Base-by-base conservation (phyloP, 129 eudicot species). In the Cynara cardunculus region DNA sequence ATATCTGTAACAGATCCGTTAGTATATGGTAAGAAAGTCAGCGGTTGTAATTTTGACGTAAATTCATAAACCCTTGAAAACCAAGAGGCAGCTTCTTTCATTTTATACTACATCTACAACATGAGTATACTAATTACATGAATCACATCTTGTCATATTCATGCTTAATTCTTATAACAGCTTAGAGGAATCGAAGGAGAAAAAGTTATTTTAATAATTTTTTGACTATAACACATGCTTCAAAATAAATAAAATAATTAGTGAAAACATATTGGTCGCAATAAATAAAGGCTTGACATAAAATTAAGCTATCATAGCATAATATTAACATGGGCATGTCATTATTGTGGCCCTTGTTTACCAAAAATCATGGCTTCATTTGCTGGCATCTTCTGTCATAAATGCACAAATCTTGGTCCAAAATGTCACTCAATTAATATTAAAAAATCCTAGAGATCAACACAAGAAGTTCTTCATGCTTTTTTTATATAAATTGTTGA, bases 281-380 rank as follows among this genome's bases (percentile, higher is more conserved):
- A 56, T 80, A 18, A 79, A 79, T 70, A 71, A 46, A 80, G 70
- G 72, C 28, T 76, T 25, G 71, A 76, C 71, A 76, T 21, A 76
- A 12, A 69, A 76, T 61, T n/a, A 28, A 61, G 35, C 35, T 65
- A 74, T 49, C 65, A 46, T 46, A 78, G 41, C 39, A 68, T 31
- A 22, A 49, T 16, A 79, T 56, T 79, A 70, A 79, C 70, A 70
- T 56, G 83, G 83, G 61, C n/a, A 79, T 46, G 59, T 53, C 83
- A 79, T 79, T 79, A 79, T 70, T 79, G 83, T 79, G 83, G 83
- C 70, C 34, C 70, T 70, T 77, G 37, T 24, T 79, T 79, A 49
- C 83, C 83, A 49, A 70, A 79, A 79, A 70, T 79, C 61, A 79
- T 79, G 83, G 70, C 77, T 69, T 28, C 83, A 79, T 70, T 79